Evolutionary conservation across 768 basidiomycete genomes (phyloP), one percentile per base, ranked within the genome.

Genomic region (Lactarius evosmus): DNA sequence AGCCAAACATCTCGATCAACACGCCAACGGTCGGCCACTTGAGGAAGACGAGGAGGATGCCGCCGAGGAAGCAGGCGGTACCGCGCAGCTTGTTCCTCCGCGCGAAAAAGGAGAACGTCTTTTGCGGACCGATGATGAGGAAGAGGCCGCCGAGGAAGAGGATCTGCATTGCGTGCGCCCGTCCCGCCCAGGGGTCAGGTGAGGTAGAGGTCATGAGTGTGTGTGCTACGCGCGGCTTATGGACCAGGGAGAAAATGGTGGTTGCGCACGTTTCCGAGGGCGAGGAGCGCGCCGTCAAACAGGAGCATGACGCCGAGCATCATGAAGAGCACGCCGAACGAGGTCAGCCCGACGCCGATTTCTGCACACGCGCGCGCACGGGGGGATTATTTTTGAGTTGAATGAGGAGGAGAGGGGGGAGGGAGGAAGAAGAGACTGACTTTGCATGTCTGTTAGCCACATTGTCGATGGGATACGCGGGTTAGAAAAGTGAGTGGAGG

Each of bases 91-190:
- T 99, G 75, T 98, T 91, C 74, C 85, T 91, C 66, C 97, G 85
- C 34, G 95, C 91, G 77, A 99, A 98, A 80, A 99, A 98, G 77
- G 93, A 93, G 78, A 97, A 95, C 22, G 95, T 97, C 79, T 98
- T 98, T 67, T 91, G 87, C 7, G 95, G 94, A 5, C 94, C 97
- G 68, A 99, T 98, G 78, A 98, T 96, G 66, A 98, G 83, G 8
- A 95, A 96, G 61, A 99, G 82, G 55, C 97, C 97, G 2, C 90
- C 87, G 44, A 99, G 75, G 80, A 99, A 99, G 67, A 98, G 84
- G 70, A 98, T 83, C 96, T 97, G 70, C n/a, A 62, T 34, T 4
- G 33, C 8, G 16, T 32, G 22, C 14, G 16, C 22, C 19, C 19
- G 6, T 40, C 16, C 38, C n/a, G n/a, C n/a, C n/a, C n/a, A n/a